Base-by-base conservation (phyloP, 768 basidiomycete genomes). In the Suillus lakei region DNA sequence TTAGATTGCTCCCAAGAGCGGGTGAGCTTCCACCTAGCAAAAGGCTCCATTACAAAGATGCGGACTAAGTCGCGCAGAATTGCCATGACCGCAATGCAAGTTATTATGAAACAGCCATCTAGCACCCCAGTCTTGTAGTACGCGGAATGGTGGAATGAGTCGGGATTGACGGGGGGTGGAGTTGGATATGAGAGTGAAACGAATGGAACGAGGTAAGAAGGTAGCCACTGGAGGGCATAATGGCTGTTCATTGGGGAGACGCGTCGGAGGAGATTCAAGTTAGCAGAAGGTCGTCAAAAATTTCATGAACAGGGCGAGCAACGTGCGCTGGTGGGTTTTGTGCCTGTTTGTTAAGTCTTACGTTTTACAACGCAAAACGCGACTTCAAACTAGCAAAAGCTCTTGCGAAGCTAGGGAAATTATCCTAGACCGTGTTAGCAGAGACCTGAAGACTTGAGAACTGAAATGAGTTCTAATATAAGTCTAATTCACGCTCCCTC, bases 61-160 rank as follows among this genome's bases (percentile, higher is more conserved):
- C 98, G 88, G 46, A 88, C 76, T 38, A 86, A 78, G 80, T 97
- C 96, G 67, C 98, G 88, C 32, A 95, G 76, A 61, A 95, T 70
- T n/a, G 94, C 94, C 88, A 98, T 95, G 69, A 90, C 80, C 16
- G 91, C 86, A 64, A 98, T 93, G 77, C 87, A 91, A n/a, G 89
- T 85, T 63, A 95, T 77, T 64, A 96, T 83, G 71, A 97, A 74
- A 72, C 88, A 95, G n/a, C 85, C 77, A 75, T 99, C 98, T 65
- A 86, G 83, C 34, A 80, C 79, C n/a, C 95, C 95, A 28, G 86
- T 88, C 59, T 72, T 81, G 74, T 93, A 96, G 75, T 94, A 91
- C 60, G 76, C 68, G 46, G 90, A 88, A 75, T 87, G 73, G 36
- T 81, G 88, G 78, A 93, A 95, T 5, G 91, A 92, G 79, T 93